phyloP scores from a whole-genome alignment of 1,284 basidiomycete genomes.

The Sporisorium reilianum region DNA sequence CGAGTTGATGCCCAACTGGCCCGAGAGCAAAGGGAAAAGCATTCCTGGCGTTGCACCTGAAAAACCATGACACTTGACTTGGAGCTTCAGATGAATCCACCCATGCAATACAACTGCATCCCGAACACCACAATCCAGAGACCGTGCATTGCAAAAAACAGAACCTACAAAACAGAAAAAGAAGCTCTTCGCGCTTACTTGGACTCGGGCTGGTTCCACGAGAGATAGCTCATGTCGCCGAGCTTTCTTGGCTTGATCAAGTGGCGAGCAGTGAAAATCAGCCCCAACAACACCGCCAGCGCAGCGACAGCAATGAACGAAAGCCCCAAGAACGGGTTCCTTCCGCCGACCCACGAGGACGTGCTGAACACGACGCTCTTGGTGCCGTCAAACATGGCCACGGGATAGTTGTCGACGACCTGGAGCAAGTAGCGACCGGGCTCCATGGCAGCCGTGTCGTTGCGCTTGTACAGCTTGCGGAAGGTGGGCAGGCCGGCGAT shows the following conservation, averaged over 20 bases:
- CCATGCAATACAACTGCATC: no score
- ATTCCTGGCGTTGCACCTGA: conserved; percentile 2
- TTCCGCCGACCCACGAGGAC: conserved; percentile 97
- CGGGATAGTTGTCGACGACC: conserved; percentile 92
- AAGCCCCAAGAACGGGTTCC: conserved; percentile 96
- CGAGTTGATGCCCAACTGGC: conserved; percentile 43
- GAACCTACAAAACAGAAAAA: neutral
- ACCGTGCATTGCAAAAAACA: neutral
- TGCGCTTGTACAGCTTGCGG: conserved; percentile 91
- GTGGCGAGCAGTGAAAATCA: conserved; percentile 90
- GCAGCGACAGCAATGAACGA: conserved; percentile 91
- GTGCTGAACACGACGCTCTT: conserved; percentile 97
- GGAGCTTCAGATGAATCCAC: neutral
- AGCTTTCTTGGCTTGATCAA: conserved; percentile 88
- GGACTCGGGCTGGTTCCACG: conserved; percentile 62
- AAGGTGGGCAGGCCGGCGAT: conserved; percentile 96
- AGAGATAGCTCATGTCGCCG: conserved; percentile 69
- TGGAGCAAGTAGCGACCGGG: conserved; percentile 82
- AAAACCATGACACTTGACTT: neutral
- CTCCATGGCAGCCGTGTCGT: conserved; percentile 81
- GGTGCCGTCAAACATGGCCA: conserved; percentile 88
- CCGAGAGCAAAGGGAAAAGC: conserved; percentile 25
- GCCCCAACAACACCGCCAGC: conserved; percentile 86
- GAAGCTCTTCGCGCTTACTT: conserved; percentile 1
- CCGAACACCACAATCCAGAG: neutral